Evolutionary conservation across 176 grass and related monocot species (phyloP).

Genomic region (Rhynchospora tenuis): DNA sequence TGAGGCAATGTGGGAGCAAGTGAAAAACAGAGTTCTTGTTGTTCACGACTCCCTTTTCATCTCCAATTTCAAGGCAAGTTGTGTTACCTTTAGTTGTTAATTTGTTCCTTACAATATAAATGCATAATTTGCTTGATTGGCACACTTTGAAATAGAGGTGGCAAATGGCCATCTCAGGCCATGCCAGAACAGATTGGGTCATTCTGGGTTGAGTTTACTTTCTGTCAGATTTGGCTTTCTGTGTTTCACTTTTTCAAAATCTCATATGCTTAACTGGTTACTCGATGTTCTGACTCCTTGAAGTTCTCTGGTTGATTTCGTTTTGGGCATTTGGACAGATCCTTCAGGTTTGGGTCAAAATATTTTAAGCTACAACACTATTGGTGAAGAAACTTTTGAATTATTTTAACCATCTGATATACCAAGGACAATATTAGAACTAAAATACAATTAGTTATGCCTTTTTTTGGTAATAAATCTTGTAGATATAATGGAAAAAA

Average conservation of each 20-base stretch:
- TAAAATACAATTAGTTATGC: no score
- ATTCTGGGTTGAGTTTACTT: not conserved
- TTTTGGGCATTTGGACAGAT: not conserved
- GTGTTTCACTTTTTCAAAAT: not conserved
- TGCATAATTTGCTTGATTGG: not conserved
- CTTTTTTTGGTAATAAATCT: no score
- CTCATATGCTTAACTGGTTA: not conserved
- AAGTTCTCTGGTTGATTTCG: not conserved
- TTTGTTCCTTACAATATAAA: constrained; percentile 21
- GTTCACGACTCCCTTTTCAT: constrained; percentile 77
- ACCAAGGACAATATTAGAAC: no score
- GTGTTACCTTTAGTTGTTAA: not conserved
- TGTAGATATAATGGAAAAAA: no score
- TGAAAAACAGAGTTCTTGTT: constrained; percentile 48
- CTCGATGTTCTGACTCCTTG: no score
- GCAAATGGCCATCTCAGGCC: constrained; percentile 2
- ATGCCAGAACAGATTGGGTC: not conserved
- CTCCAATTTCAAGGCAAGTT: constrained; percentile 79
- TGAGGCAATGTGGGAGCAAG: constrained; percentile 74
- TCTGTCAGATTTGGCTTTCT: not conserved
- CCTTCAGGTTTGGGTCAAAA: not conserved
- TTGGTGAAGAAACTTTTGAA: not conserved
- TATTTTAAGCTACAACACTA: not conserved
- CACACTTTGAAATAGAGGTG: not conserved
- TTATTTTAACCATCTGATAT: no score